phyloP scores from a whole-genome alignment of 2,329 filamentous ascomycete species.

The Colletotrichum chlorophyti region DNA sequence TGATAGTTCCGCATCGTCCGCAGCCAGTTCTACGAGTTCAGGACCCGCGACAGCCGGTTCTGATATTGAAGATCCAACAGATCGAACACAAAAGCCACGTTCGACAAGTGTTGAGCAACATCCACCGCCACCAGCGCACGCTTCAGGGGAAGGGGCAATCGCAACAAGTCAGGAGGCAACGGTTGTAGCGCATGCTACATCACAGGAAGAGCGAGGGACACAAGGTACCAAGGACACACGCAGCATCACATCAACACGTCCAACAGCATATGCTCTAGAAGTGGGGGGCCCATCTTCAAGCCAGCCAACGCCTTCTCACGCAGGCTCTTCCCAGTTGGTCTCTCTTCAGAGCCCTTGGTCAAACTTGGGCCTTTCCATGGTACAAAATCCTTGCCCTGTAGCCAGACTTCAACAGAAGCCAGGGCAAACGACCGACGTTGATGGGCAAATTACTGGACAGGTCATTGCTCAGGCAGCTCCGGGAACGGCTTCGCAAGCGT shows the following conservation, averaged over 20 bases:
- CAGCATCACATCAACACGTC: background rate
- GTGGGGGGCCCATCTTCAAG: no score
- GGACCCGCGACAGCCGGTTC: no score
- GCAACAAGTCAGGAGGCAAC: background rate
- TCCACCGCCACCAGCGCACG: no score
- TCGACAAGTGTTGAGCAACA: background rate
- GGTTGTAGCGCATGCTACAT: background rate
- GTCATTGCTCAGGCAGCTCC: background rate
- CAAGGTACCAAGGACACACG: background rate
- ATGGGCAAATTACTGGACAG: background rate
- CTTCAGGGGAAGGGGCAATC: background rate
- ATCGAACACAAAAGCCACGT: no score
- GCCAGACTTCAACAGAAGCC: background rate
- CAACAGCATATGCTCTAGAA: no score
- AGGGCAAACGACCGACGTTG: background rate
- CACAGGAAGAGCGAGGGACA: background rate
- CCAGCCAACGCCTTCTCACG: background rate
- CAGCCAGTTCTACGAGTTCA: no score
- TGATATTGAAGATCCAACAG: no score
- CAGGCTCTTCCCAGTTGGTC: background rate
- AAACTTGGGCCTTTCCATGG: background rate
- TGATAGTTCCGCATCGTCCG: no score
- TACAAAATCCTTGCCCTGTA: background rate
- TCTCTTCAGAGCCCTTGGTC: constrained; percentile 14
- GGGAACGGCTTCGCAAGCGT: background rate